Base-by-base conservation (phyloP, 768 basidiomycete genomes). In the Boletus rufocinnamomeus region DNA sequence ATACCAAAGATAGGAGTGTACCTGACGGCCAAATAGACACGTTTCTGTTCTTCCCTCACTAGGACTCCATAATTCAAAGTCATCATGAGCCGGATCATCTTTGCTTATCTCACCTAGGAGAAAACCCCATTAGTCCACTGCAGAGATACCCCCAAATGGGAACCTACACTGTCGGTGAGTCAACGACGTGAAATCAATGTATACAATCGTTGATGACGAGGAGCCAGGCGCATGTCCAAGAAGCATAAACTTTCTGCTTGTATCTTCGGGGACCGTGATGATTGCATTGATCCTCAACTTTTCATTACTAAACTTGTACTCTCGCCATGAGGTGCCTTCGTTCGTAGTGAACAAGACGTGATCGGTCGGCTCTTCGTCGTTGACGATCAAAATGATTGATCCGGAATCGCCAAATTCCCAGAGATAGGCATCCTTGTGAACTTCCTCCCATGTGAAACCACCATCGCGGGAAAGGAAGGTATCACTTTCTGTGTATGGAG, bases 341-440 rank as follows among this genome's bases (percentile, higher is more conserved):
- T 99, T 86, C 11, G 87, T 91, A 56, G 92, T 93, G 76, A 87
- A 98, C 61, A 95, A 72, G 45, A 98, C 82, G 60, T 90, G 88
- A 66, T 97, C 91, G 3, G 92, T 95, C 0, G 95, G 84, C 58
- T 89, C 89, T 70, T 98, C 96, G 72, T 99, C 97, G 72, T 98
- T 98, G 45, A 86, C 93, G 77, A 99, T 88, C 64, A 99, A 79
- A 37, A 98, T 80, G 57, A 99, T 80, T 2, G 95, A 95, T 6
- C 97, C 97, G 0, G 93, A 96, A 75, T 98, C 97, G 30, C 96
- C 96, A 66, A 96, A 98, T 71, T 95, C 95, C 94, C 93, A 99
- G 40, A 98, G 80, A 69, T 98, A 91, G 0, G 97, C 96, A 63
- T 96, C 95, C 71, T 99, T 99, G 78, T 95, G 95, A 0, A 99